Evolutionary conservation across 202 grass and related monocot genomes (phyloP), one percentile per base, ranked within the genome.

Genomic region (Carex arenaria): DNA sequence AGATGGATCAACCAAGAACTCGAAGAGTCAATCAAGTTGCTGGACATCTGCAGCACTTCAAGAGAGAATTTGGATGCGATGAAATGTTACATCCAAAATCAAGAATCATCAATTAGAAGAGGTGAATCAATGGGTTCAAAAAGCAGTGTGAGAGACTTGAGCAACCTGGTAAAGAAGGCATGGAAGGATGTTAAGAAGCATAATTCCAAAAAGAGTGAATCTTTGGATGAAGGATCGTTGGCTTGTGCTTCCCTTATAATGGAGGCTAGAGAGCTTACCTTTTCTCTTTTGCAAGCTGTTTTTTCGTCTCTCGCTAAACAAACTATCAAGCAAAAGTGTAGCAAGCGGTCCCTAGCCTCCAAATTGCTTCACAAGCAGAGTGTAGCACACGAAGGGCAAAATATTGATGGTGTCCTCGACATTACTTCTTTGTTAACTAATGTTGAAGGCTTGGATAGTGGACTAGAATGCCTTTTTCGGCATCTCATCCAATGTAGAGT

Each of bases 401-500:
- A 61, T 86, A 89, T 63, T 70, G 87, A 87, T 75, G 77, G 85
- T 49, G 68, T 84, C 52, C 82, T 85, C 74, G 38, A 83, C 42
- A 31, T 47, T 76, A 70, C 81, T 72, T 69, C 79, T 76, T 80
- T 91, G 42, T 81, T 86, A 65, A 51, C 64, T 30, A 83, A 76
- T 52, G 47, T 92, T 57, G 57, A 67, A 86, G 79, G 86, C 85
- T 84, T 40, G 38, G 38, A 40, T 40, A 40, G 80, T 53, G 82
- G 76, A 80, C 45, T 86, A 84, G 89, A 87, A 54, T 64, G 63
- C 66, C 77, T 93, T 45, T 97, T 91, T 85, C 57, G 84, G 87
- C 87, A 85, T 90, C 61, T 97, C 61, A 54, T 97, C 84, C 94
- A 88, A 70, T 87, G 85, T 82, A 91, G 94, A 67, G 86, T 92